phyloP scores from a whole-genome alignment of 2,329 filamentous ascomycete species.

The Ophiostoma tasmaniense region DNA sequence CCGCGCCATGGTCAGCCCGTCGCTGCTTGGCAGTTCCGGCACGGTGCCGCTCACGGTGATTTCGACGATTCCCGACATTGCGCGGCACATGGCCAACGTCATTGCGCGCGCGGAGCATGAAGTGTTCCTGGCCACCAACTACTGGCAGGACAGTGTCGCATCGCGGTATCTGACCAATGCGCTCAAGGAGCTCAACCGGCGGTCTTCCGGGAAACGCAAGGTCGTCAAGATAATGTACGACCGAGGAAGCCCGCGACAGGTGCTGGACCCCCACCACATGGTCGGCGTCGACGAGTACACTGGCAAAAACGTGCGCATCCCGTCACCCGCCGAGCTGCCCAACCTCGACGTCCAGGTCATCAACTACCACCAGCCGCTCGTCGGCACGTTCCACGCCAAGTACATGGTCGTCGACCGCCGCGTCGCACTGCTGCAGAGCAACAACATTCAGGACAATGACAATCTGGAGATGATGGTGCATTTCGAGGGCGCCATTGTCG shows the following conservation, averaged over 20 bases:
- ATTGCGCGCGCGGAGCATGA: conserved; percentile 66
- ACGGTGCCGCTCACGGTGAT: conserved; percentile 61
- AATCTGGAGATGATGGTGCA: conserved; percentile 77
- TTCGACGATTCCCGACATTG: conserved; percentile 59
- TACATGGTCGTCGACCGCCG: conserved; percentile 68
- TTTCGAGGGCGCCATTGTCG: conserved; percentile 66
- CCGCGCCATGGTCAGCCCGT: conserved; percentile 44
- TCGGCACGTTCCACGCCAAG: conserved; percentile 72
- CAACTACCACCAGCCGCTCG: conserved; percentile 59
- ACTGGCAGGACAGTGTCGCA: conserved; percentile 63
- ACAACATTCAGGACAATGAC: conserved; percentile 71
- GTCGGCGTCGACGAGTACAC: conserved; percentile 52
- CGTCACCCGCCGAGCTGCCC: conserved; percentile 56
- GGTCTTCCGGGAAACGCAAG: conserved; percentile 48
- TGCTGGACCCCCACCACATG: conserved; percentile 55
- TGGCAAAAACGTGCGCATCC: conserved; percentile 50
- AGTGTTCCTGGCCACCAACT: conserved; percentile 67
- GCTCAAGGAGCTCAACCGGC: conserved; percentile 57
- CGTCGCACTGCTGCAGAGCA: conserved; percentile 64
- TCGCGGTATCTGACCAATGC: conserved; percentile 60
- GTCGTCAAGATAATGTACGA: conserved; percentile 72
- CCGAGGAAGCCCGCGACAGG: conserved; percentile 55
- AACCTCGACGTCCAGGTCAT: conserved; percentile 64
- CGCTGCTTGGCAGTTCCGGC: conserved; percentile 47
- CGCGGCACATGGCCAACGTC: conserved; percentile 65